Base-by-base conservation (phyloP, 805 yeast genomes). In the Lachancea lanzarotensis region DNA sequence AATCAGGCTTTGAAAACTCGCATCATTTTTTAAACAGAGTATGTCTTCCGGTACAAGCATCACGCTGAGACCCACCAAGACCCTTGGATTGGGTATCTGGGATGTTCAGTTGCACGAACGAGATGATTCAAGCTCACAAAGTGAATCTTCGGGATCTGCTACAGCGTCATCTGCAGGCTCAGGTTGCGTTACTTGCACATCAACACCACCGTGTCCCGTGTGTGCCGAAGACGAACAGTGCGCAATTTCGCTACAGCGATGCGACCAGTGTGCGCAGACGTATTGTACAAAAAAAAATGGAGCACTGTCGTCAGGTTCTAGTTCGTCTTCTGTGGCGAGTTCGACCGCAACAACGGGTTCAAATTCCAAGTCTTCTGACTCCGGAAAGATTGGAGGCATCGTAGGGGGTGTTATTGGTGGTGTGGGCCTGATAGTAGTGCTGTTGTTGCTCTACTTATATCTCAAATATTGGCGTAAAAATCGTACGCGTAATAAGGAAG, bases 341-440 rank as follows among this genome's bases (percentile, higher is more conserved):
- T 35, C 41, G 22, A 12, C 30, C 15, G 19, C 18, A 5, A 12
- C 39, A 16, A 17, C 44, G 8, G 11, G 32, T 3, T 25, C 43
- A 48, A 13, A 31, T 45, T n/a, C 35, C 47, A 27, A 27, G 49
- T 34, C 36, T 8, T 15, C 32, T 9, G 50, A 46, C n/a, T 35
- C 52, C 4, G 34, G 52, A 30, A 42, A 42, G 29, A 84, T 82
- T 0, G 91, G 89, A 18, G 90, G 89, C 20, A 80, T 81, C 1
- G 74, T 79, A 2, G 90, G 85, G 16, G 82, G 84, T 15, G 70
- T 77, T 1, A 73, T 68, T 1, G 76, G 71, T 6, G 56, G 76
- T 0, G 65, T 66, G 0, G 52, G 67, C 1, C 52, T 76, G 1
- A 47, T 75, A 3, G 47, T 29, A 3, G 55, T 71, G 1, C 56